Evolutionary conservation across 495 filamentous ascomycete genomes (phyloP).

Genomic region (Neurospora hispaniola): DNA sequence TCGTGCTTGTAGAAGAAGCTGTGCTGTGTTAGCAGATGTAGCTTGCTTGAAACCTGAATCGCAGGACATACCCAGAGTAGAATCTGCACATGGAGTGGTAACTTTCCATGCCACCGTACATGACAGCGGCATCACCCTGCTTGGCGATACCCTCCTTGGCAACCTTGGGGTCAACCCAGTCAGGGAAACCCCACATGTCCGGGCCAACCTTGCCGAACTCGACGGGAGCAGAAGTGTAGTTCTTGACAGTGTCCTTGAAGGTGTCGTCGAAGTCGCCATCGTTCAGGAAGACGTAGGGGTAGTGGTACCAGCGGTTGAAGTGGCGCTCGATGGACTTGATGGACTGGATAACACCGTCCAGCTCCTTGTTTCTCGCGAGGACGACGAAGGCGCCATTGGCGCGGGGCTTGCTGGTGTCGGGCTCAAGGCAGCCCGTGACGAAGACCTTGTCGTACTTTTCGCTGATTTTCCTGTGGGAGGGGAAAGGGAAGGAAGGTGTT

Average conservation of each 20-base stretch:
- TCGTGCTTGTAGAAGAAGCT: constrained; percentile 98
- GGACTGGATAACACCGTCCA: constrained; percentile 91
- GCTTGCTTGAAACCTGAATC: background rate
- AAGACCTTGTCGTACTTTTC: constrained; percentile 97
- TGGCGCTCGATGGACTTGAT: constrained; percentile 97
- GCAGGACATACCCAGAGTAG: constrained; percentile 72
- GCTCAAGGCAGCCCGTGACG: constrained; percentile 74
- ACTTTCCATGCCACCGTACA: constrained; percentile 99
- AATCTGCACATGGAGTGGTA: constrained; percentile 99
- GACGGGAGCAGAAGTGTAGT: constrained; percentile 76
- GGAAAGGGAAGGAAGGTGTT: background rate
- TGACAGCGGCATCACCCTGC: constrained; percentile 95
- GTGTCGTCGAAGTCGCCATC: constrained; percentile 91
- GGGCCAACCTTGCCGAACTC: constrained; percentile 93
- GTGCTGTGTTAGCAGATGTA: constrained; percentile 11
- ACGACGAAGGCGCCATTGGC: constrained; percentile 96
- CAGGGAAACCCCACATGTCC: constrained; percentile 90
- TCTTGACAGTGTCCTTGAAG: constrained; percentile 79
- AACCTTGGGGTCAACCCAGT: constrained; percentile 89
- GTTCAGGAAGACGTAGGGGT: constrained; percentile 98
- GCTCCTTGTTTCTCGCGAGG: constrained; percentile 88
- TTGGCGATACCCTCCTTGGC: constrained; percentile 91
- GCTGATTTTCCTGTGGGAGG: constrained; percentile 71
- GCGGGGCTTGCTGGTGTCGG: constrained; percentile 50
- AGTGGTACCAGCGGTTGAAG: constrained; percentile 98